These are phyloP conservation scores for Rhodotorula graminis DNA, from an alignment of 768 basidiomycete genomes.

Conservation along the genomic window DNA sequence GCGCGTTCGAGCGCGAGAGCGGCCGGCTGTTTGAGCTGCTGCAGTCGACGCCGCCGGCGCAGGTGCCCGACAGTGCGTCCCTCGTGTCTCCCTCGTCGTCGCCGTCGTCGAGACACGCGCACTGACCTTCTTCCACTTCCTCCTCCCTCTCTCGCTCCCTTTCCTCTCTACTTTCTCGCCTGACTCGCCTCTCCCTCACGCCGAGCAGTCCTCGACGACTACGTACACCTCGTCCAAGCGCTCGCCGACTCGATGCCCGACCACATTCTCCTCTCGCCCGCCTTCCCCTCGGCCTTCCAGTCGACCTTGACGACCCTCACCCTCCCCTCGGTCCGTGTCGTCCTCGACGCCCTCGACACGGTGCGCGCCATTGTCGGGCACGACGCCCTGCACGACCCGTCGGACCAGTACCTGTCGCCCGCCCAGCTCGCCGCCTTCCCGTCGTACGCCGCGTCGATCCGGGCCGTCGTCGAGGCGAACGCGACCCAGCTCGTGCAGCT, in stretches of 20 bases:
- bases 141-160: neutral
- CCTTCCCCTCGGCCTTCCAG: slow-evolving; percentile 72
- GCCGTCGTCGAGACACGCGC: too few relatives aligned
- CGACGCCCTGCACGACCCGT: slow-evolving; percentile 54
- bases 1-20: slow-evolving; percentile 70
- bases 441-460: slow-evolving; percentile 53
- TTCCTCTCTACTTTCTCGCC: neutral
- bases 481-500: slow-evolving; percentile 62
- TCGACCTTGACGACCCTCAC: slow-evolving; percentile 72
- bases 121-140: neutral
- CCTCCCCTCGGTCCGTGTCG: slow-evolving; percentile 73
- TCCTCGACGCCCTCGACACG: slow-evolving; percentile 73
- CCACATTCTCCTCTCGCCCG: slow-evolving; percentile 69
- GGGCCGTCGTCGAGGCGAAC: slow-evolving; percentile 53
- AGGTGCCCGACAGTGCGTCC: slow-evolving; percentile 82
- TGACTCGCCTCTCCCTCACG: neutral
- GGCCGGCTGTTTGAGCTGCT: slow-evolving; percentile 64
- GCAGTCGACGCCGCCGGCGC: slow-evolving; percentile 62
- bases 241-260: slow-evolving; percentile 66
- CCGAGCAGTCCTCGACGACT: slow-evolving; percentile 84
- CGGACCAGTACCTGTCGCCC: slow-evolving; percentile 13
- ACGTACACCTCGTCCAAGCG: slow-evolving; percentile 70
- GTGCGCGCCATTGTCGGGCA: slow-evolving; percentile 71
- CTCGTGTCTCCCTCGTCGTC: too few relatives aligned
- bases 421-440: slow-evolving; percentile 11